Conservation (phyloP, 495 filamentous ascomycete species). For the Rhypophila decipiens region DNA sequence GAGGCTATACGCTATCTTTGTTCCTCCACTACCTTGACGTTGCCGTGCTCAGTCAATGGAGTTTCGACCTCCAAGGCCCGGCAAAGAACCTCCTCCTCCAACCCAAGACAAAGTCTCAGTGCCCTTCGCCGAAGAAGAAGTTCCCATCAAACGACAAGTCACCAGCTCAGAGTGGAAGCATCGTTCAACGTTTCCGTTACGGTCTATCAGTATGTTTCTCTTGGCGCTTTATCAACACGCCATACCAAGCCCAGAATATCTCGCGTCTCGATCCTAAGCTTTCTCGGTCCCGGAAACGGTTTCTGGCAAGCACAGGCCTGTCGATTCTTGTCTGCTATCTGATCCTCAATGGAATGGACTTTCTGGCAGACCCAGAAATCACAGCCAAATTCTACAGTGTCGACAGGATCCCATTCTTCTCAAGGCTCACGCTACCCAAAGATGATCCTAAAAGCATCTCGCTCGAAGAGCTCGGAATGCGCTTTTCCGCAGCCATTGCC, state of each 20-base stretch:
- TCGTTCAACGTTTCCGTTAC: not conserved
- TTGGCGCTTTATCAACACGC: not conserved
- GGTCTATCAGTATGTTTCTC: not conserved
- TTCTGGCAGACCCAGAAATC: not conserved
- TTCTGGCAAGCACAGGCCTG: not conserved
- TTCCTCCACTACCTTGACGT: not conserved
- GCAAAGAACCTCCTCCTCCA: not conserved
- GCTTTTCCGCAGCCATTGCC: not conserved
- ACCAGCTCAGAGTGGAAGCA: no score
- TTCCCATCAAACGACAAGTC: not conserved
- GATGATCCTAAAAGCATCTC: no score
- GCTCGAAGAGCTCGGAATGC: not conserved
- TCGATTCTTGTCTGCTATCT: not conserved
- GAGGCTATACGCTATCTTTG: not conserved
- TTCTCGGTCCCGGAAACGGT: not conserved
- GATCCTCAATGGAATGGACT: not conserved
- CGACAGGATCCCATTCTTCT: not conserved
- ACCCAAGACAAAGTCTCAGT: not conserved
- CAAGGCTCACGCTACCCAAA: not conserved
- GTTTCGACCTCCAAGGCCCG: not conserved
- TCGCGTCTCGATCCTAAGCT: not conserved
- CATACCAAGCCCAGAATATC: not conserved
- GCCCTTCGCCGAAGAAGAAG: not conserved
- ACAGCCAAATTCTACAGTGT: not conserved
- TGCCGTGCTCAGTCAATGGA: not conserved